These are phyloP conservation scores for Sordariomycetes sp. DNA, from an alignment of 2,329 filamentous ascomycete genomes.

Conservation along the genomic window DNA sequence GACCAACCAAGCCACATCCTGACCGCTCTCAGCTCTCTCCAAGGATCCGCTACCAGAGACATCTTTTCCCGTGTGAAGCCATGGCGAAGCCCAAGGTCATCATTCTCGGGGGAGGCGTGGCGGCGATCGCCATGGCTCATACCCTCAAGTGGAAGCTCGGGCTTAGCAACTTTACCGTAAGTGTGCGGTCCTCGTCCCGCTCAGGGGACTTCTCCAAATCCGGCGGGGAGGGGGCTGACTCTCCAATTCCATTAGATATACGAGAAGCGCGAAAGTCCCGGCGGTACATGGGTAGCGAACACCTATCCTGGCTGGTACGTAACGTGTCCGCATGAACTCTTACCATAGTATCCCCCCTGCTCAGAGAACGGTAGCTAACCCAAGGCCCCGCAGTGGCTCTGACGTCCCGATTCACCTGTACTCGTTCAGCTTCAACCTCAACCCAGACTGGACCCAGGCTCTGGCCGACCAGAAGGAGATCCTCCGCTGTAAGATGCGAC, in stretches of 20 bases:
- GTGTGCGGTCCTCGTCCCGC: slow-evolving; percentile 15
- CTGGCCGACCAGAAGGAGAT: slow-evolving; percentile 23
- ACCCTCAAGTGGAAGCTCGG: too few relatives aligned
- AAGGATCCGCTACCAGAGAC: too few relatives aligned
- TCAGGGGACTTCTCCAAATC: slow-evolving; percentile 9
- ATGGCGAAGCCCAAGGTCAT: slow-evolving; percentile 12
- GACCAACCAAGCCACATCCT: too few relatives aligned
- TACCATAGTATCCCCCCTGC: slow-evolving; percentile 18
- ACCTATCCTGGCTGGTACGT: slow-evolving; percentile 18
- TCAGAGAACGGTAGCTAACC: neutral
- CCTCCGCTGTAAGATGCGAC: slow-evolving; percentile 13
- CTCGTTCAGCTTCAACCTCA: slow-evolving; percentile 28
- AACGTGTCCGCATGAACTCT: slow-evolving; percentile 10
- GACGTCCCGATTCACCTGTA: slow-evolving; percentile 18
- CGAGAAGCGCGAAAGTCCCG: slow-evolving; percentile 17
- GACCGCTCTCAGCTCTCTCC: too few relatives aligned
- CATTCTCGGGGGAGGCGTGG: slow-evolving; percentile 20
- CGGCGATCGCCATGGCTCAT: slow-evolving; percentile 17
- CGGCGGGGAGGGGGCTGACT: too few relatives aligned
- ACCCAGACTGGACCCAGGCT: slow-evolving; percentile 24
- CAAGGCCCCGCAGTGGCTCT: too few relatives aligned
- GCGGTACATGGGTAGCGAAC: slow-evolving; percentile 19
- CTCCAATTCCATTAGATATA: slow-evolving; percentile 10
- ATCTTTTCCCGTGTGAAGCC: too few relatives aligned
- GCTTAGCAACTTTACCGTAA: slow-evolving; percentile 13